Conservation (phyloP, 371 early-diverging fungal genomes). For the Nematocida sp. region DNA sequence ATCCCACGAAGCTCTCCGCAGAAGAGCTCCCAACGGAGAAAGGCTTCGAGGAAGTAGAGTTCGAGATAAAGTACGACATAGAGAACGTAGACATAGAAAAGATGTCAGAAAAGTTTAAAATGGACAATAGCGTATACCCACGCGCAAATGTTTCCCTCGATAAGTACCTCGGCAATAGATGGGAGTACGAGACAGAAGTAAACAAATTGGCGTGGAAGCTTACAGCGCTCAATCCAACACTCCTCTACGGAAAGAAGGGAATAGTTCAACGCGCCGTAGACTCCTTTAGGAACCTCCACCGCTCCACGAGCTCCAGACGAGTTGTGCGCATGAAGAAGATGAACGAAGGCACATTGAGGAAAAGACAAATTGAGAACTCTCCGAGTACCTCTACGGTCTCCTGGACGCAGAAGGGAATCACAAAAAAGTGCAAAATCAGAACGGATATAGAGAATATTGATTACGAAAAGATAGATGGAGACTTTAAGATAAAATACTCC, state of each 20-base stretch:
- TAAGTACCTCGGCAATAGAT: constrained; percentile 77
- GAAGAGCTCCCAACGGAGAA: constrained; percentile 61
- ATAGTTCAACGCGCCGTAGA: constrained; percentile 87
- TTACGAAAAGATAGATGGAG: constrained; percentile 66
- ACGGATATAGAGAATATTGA: constrained; percentile 70
- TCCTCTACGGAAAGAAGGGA: constrained; percentile 78
- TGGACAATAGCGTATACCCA: constrained; percentile 78
- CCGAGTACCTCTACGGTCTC: constrained; percentile 69
- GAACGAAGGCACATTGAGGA: constrained; percentile 70
- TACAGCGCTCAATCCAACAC: constrained; percentile 74
- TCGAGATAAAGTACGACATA: constrained; percentile 74
- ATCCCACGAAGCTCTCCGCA: constrained; percentile 67
- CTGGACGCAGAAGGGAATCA: constrained; percentile 67
- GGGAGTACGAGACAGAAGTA: constrained; percentile 82
- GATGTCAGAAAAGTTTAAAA: constrained; percentile 72
- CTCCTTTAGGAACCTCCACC: constrained; percentile 77
- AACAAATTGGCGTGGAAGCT: constrained; percentile 81
- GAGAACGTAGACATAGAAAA: constrained; percentile 69
- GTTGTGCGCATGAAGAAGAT: constrained; percentile 76
- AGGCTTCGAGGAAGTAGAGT: constrained; percentile 69
- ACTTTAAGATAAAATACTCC: constrained; percentile 69
- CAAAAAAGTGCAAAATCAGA: constrained; percentile 68
- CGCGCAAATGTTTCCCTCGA: constrained; percentile 72
- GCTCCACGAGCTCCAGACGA: constrained; percentile 74
- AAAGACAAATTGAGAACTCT: constrained; percentile 56